Conservation (phyloP, 495 filamentous ascomycete species). For the Podospora appendiculata region DNA sequence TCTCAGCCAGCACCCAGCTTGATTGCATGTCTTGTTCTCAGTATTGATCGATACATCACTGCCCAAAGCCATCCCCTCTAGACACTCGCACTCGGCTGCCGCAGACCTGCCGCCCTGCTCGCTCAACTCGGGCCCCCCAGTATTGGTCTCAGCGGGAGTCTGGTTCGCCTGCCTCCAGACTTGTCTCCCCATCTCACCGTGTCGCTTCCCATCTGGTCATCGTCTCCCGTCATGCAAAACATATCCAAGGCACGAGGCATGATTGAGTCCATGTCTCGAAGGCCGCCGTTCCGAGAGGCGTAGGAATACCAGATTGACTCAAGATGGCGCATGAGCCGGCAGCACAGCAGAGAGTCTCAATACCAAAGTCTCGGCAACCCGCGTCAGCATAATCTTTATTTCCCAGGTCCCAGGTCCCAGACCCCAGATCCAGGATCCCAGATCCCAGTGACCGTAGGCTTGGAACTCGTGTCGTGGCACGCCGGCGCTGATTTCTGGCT, state of each 20-base stretch:
- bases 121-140: background rate
- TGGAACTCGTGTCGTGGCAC: slow-evolving; percentile 1
- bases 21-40: slow-evolving; percentile 5
- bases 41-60: background rate
- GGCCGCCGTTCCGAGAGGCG: slow-evolving; percentile 10
- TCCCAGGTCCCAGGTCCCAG: background rate
- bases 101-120: background rate
- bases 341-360: slow-evolving; percentile 19
- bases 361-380: slow-evolving; percentile 19
- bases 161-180: background rate
- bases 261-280: slow-evolving; percentile 12
- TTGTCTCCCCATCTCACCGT: background rate
- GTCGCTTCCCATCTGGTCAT: background rate
- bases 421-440: too few species aligned
- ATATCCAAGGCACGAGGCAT: slow-evolving; percentile 2
- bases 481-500: background rate
- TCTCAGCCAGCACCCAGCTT: background rate
- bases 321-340: slow-evolving; percentile 21
- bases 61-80: background rate
- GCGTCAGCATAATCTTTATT: slow-evolving; percentile 7
- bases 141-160: slow-evolving; percentile 14
- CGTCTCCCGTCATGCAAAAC: slow-evolving; percentile 5
- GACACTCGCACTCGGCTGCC: background rate
- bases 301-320: slow-evolving; percentile 26
- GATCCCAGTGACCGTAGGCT: slow-evolving; percentile 1